Evolutionary conservation across 805 yeast genomes (phyloP), one percentile per base, ranked within the genome.

Genomic region (Isabelozyma rhagii): DNA sequence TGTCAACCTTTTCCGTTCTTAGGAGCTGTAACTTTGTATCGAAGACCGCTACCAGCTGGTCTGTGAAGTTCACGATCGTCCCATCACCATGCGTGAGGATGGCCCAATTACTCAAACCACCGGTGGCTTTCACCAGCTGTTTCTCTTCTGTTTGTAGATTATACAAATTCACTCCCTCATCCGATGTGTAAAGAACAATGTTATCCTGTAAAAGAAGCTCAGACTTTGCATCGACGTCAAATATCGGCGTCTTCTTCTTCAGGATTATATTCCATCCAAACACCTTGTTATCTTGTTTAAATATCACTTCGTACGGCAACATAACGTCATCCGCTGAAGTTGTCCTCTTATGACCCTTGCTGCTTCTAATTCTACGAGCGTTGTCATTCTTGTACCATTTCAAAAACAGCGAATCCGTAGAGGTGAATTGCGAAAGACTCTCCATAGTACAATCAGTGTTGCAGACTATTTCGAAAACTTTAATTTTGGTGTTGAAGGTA

Each of bases 201-300:
- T 39, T 39, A 39, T 39, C 18, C 3, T n/a, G 18, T 13, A 14
- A 17, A n/a, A 39, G 15, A n/a, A 39, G 18, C 18, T n/a, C 17
- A 1, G 41, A 39, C n/a, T 31, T 31, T 1, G n/a, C 36, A 39
- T 39, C 41, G 5, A 15, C 41, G 15, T 39, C 41, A 6, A 15
- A n/a, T 14, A 13, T 15, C 6, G 14, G 17, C 8, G 41, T 14
- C 27, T 41, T 41, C 6, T 41, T 21, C 28, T 55, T 58, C 58
- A 54, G 61, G 8, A 50, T 54, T 17, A 59, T 49, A 47, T 61
- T 55, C 18, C 61, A 49, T 9, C 41, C 39, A 39, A 55, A 39
- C 5, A 55, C 41, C 38, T 56, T 53, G 6, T 51, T 46, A n/a
- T 52, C 58, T 8, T 56, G 27, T 40, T 56, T 55, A 21, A 55